Conservation (phyloP, 495 filamentous ascomycete species). For the Cercophora samala region DNA sequence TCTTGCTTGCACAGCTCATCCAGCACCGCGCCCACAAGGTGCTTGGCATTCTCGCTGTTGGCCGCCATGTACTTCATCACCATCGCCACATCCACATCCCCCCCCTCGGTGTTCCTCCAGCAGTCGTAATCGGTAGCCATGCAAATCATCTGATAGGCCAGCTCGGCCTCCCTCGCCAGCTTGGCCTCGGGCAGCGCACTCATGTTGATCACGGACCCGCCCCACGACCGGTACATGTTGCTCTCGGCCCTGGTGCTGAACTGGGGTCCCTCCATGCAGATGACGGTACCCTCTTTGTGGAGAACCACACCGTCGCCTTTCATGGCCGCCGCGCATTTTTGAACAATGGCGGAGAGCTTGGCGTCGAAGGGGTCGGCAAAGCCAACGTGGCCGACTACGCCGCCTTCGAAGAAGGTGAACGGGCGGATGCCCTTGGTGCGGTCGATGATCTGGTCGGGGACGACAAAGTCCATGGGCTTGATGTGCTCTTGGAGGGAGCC, state of each 20-base stretch:
- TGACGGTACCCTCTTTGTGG: constrained; percentile 72
- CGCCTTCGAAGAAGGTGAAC: constrained; percentile 93
- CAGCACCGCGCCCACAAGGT: constrained; percentile 80
- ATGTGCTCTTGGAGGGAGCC: constrained; percentile 89
- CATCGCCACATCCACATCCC: constrained; percentile 89
- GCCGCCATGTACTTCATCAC: constrained; percentile 95
- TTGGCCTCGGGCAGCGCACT: constrained; percentile 93
- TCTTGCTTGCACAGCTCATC: constrained; percentile 77
- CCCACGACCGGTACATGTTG: constrained; percentile 88
- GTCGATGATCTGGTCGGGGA: constrained; percentile 96
- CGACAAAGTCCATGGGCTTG: constrained; percentile 89
- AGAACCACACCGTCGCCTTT: constrained; percentile 74
- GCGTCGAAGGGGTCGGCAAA: constrained; percentile 95
- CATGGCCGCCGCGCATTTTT: constrained; percentile 68
- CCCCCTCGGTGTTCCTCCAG: constrained; percentile 64
- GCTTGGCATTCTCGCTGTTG: constrained; percentile 81
- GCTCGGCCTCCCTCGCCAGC: constrained; percentile 91
- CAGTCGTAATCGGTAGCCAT: constrained; percentile 99
- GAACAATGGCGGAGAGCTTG: constrained; percentile 66
- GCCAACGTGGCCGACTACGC: constrained; percentile 88
- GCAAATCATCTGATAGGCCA: constrained; percentile 96
- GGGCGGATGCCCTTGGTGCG: constrained; percentile 91
- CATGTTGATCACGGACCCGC: constrained; percentile 95
- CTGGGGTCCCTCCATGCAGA: constrained; percentile 97
- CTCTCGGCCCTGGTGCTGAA: constrained; percentile 98